Conservation (phyloP, 352 stramenopile species). For the Blastocystis sp. region DNA sequence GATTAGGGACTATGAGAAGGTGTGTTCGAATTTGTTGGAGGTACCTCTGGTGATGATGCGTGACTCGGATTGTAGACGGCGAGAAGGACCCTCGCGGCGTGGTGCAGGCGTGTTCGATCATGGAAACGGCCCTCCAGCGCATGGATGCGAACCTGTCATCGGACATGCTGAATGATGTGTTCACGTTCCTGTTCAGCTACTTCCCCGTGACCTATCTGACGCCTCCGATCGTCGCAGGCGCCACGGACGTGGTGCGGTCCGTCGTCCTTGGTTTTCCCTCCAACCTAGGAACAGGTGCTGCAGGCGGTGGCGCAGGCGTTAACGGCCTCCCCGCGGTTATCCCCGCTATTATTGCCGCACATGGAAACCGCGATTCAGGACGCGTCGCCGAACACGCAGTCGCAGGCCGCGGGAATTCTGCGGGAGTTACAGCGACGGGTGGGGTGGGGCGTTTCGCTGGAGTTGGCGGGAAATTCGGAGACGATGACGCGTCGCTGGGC, state of each 20-base stretch:
- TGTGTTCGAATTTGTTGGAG: neutral
- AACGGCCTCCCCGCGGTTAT: neutral
- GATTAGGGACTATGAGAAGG: neutral
- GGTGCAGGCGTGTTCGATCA: slow-evolving; percentile 16
- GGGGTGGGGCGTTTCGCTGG: too few relatives aligned
- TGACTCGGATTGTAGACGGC: slow-evolving; percentile 3
- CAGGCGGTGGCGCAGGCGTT: neutral
- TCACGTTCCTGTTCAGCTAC: slow-evolving; percentile 6
- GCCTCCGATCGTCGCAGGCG: slow-evolving; percentile 15
- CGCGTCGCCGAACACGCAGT: neutral
- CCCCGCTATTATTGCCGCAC: slow-evolving; percentile 8
- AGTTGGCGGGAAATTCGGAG: neutral
- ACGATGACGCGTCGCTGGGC: neutral
- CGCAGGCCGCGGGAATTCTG: neutral
- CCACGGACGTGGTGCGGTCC: slow-evolving; percentile 16
- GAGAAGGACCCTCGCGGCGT: slow-evolving; percentile 45
- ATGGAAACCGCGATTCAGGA: slow-evolving; percentile 27
- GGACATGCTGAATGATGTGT: slow-evolving; percentile 21
- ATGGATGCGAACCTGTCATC: neutral
- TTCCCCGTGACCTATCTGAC: slow-evolving; percentile 50
- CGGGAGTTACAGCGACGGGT: neutral
- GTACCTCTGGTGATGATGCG: neutral
- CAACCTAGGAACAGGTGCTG: neutral
- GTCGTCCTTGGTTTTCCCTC: neutral
- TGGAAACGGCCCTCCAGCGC: neutral